Evolutionary conservation across 176 grass and related monocot genomes (phyloP).

Genomic region (Raddia distichophylla): DNA sequence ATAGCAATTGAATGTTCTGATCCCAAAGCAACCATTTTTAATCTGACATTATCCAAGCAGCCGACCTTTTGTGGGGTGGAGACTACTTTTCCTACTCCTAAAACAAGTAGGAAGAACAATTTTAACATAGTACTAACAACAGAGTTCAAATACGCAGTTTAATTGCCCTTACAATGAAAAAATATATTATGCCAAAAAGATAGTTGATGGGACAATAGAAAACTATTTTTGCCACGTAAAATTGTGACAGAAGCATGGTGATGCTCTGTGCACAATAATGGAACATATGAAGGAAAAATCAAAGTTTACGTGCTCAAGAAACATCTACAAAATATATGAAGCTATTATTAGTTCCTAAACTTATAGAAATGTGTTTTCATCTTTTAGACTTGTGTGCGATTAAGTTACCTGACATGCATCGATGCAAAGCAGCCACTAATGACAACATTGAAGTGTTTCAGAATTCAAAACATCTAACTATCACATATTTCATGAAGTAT

Average conservation of each 20-base stretch:
- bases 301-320: conserved; percentile 16
- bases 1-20: conserved; percentile 92
- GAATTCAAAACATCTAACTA: neutral
- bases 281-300: neutral
- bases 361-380: neutral
- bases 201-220: neutral
- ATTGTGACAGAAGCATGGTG: conserved; percentile 23
- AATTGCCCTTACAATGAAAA: neutral
- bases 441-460: neutral
- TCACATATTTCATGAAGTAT: conserved; percentile 33
- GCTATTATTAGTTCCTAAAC: neutral
- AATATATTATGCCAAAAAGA: neutral
- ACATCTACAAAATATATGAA: conserved; percentile 12
- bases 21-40: conserved; percentile 76
- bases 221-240: conserved; percentile 12
- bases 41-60: conserved; percentile 65
- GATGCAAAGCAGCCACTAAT: neutral
- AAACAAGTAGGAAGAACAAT: conserved; percentile 29
- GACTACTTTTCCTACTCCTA: conserved; percentile 65
- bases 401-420: neutral
- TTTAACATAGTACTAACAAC: conserved; percentile 25
- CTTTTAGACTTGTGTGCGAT: neutral
- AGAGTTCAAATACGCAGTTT: neutral
- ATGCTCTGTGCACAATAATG: conserved; percentile 17
- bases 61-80: conserved; percentile 73